phyloP scores from a whole-genome alignment of 2,329 filamentous ascomycete species.

The Colletotrichum navitas region DNA sequence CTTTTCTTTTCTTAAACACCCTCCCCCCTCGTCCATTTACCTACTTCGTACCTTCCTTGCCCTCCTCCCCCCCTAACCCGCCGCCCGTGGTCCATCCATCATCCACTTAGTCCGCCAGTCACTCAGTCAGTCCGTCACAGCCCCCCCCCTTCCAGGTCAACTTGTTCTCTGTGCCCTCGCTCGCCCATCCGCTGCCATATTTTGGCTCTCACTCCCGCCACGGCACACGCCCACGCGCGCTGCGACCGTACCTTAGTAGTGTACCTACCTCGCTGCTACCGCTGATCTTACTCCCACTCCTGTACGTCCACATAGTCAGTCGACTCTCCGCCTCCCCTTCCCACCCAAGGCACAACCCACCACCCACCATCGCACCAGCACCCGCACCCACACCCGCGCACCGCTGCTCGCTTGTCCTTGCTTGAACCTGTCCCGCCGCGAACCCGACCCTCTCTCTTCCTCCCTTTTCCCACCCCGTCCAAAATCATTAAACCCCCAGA shows the following conservation, averaged over 20 bases:
- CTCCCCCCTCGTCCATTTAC: slow-evolving; percentile 24
- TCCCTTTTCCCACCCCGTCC: slow-evolving; percentile 48
- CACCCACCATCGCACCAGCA: slow-evolving; percentile 14
- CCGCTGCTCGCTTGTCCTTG: slow-evolving; percentile 16
- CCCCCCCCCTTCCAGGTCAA: neutral
- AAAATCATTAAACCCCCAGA: slow-evolving; percentile 57
- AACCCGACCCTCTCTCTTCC: slow-evolving; percentile 39
- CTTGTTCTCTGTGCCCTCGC: slow-evolving; percentile 34
- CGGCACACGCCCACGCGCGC: slow-evolving; percentile 36
- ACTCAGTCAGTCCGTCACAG: slow-evolving; percentile 14
- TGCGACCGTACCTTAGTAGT: slow-evolving; percentile 32
- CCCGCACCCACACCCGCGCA: slow-evolving; percentile 12
- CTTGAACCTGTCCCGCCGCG: slow-evolving; percentile 9
- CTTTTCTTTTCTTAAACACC: slow-evolving; percentile 35
- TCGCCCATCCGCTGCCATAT: slow-evolving; percentile 38
- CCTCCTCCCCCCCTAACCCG: slow-evolving; percentile 5
- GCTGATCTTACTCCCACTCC: slow-evolving; percentile 16
- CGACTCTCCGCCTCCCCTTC: slow-evolving; percentile 17
- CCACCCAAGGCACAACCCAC: slow-evolving; percentile 18
- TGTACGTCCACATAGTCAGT: slow-evolving; percentile 4
- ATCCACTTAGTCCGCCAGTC: slow-evolving; percentile 13
- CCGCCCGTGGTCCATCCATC: slow-evolving; percentile 9
- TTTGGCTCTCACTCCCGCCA: slow-evolving; percentile 30
- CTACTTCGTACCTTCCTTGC: neutral
- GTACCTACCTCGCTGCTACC: slow-evolving; percentile 29